These are phyloP conservation scores for Boletus subparvulus DNA, from an alignment of 768 basidiomycete genomes.

Conservation along the genomic window DNA sequence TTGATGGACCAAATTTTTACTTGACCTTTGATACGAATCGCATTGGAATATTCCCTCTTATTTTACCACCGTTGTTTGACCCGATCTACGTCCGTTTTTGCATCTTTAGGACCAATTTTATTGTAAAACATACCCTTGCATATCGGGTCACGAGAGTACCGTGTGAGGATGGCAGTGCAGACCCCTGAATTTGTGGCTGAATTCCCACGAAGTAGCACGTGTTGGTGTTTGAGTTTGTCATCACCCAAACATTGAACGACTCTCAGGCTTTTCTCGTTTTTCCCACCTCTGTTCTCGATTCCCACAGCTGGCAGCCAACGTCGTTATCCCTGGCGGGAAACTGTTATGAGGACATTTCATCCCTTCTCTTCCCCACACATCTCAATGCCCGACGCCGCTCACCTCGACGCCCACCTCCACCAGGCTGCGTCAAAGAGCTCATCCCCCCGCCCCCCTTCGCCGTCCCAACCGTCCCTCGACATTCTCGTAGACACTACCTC, in stretches of 20 bases:
- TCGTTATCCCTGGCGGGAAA: constrained; percentile 42
- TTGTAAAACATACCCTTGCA: constrained; percentile 19
- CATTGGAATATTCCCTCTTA: constrained; percentile 23
- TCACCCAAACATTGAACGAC: constrained; percentile 20
- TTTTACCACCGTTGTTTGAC: constrained; percentile 16
- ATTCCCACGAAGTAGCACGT: constrained; percentile 34
- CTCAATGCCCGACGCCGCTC: constrained; percentile 41
- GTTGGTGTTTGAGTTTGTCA: constrained; percentile 28
- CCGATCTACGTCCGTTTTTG: constrained; percentile 6
- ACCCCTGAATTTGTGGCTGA: constrained; percentile 18
- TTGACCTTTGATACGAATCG: constrained; percentile 5
- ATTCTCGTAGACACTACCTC: constrained; percentile 35
- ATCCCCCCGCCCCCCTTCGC: constrained; percentile 49
- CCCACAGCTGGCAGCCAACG: constrained; percentile 45
- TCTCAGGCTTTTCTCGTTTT: constrained; percentile 38
- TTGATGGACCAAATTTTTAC: constrained; percentile 21
- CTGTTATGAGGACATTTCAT: constrained; percentile 45
- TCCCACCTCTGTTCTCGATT: constrained; percentile 46
- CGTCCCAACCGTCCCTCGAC: constrained; percentile 41
- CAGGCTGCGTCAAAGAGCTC: constrained; percentile 37
- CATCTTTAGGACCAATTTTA: constrained; percentile 7
- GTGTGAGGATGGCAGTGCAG: constrained; percentile 5
- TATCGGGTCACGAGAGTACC: too few species aligned
- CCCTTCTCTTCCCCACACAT: constrained; percentile 43
- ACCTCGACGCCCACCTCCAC: constrained; percentile 33